phyloP scores from a whole-genome alignment of 1,284 basidiomycete genomes.

The Acaromyces ingoldii region DNA sequence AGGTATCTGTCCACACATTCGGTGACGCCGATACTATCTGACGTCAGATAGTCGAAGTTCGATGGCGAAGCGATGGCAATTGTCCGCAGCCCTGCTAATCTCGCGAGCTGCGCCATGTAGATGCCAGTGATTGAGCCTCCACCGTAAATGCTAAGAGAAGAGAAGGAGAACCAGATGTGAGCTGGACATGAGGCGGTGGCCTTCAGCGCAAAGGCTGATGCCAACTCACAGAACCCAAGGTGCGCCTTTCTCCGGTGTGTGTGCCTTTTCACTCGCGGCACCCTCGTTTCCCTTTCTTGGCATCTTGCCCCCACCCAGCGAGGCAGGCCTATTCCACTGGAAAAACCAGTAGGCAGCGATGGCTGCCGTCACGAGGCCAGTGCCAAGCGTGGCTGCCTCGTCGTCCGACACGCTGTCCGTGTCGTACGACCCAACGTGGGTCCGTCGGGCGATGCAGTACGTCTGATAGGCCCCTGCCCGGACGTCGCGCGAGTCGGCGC shows the following conservation, averaged over 20 bases:
- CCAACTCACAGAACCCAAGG: constrained; percentile 29
- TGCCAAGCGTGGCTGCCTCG: constrained; percentile 38
- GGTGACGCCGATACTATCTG: constrained; percentile 16
- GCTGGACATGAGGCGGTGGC: neutral
- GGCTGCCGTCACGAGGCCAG: constrained; percentile 48
- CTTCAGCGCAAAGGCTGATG: neutral
- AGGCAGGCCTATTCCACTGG: constrained; percentile 11
- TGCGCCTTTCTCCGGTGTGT: neutral
- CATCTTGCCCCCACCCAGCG: constrained; percentile 4
- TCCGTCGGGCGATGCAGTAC: constrained; percentile 20
- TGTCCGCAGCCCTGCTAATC: constrained; percentile 18
- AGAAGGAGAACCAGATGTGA: neutral
- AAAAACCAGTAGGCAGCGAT: constrained; percentile 38
- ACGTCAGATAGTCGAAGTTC: constrained; percentile 28
- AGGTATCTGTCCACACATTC: constrained; percentile 32
- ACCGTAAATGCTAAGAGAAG: constrained; percentile 23
- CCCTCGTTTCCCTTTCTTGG: constrained; percentile 1
- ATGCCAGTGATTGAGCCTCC: constrained; percentile 43
- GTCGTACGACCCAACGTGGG: constrained; percentile 22
- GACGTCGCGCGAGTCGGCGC: constrained; percentile 33
- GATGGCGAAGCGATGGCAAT: constrained; percentile 27
- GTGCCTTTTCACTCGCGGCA: constrained; percentile 1
- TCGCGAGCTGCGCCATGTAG: constrained; percentile 32
- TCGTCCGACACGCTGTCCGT: constrained; percentile 18
- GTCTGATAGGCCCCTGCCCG: constrained; percentile 36